A percentile compares a stretch with the other conserved stretches of the same genome.
Evolutionary conservation across 345 rosid genomes (phyloP).

Genomic region (Arabidopsis thaliana): TAIR10.1 NC_003075.7:9979001-9979500

Average conservation of each 20-base stretch:
- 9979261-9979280: constrained; percentile 45
- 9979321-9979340: constrained; percentile 52
- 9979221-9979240: constrained; percentile 43
- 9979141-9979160: background rate
- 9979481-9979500: constrained; percentile 22
- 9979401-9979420: constrained; percentile 6
- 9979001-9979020: constrained; percentile 25
- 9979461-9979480: background rate
- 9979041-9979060: constrained; percentile 47
- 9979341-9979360: constrained; percentile 50
- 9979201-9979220: constrained; percentile 63
- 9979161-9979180: constrained; percentile 58
- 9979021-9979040: constrained; percentile 44
- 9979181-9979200: constrained; percentile 84
- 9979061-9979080: constrained; percentile 50
- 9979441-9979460: background rate
- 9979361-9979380: constrained; percentile 76
- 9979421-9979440: constrained; percentile 5
- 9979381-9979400: constrained; percentile 85
- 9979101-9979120: constrained; percentile 5
- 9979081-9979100: constrained; percentile 49
- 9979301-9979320: constrained; percentile 49
- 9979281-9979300: constrained; percentile 62
- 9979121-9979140: background rate
- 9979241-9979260: constrained; percentile 48